Evolutionary conservation across 2,329 filamentous ascomycete species (phyloP).

Genomic region (Rhynchosporium graminicola): DNA sequence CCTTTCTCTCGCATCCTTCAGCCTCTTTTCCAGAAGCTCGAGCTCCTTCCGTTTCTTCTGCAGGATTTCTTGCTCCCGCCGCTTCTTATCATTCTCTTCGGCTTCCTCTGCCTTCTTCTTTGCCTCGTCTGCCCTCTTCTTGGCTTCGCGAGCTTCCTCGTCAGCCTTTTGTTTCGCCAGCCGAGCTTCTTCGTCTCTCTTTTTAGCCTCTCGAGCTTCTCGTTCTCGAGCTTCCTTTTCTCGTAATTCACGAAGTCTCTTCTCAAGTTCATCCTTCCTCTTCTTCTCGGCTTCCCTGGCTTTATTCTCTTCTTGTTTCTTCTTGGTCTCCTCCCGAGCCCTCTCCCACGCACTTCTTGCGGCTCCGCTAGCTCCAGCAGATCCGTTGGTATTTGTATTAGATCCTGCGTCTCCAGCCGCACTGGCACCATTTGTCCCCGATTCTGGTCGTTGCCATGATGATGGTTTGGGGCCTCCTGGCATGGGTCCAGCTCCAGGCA

Average conservation of each 20-base stretch:
- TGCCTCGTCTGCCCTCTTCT: constrained; percentile 36
- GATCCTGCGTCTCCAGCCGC: constrained; percentile 28
- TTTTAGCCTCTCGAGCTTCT: constrained; percentile 24
- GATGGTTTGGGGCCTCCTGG: constrained; percentile 29
- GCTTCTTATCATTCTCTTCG: constrained; percentile 16
- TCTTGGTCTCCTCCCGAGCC: constrained; percentile 66
- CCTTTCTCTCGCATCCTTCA: constrained; percentile 44
- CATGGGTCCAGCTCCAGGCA: constrained; percentile 21
- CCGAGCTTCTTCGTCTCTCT: constrained; percentile 16
- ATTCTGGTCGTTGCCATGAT: constrained; percentile 35
- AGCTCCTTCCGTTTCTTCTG: constrained; percentile 61
- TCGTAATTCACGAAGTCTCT: constrained; percentile 54
- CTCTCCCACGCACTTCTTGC: constrained; percentile 64
- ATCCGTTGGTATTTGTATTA: constrained; percentile 26
- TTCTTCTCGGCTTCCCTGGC: constrained; percentile 62
- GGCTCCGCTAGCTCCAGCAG: constrained; percentile 25
- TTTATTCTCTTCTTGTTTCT: constrained; percentile 67
- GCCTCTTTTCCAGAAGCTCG: constrained; percentile 42
- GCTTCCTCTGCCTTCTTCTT: constrained; percentile 30
- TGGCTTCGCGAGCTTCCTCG: constrained; percentile 16
- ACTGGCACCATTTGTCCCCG: constrained; percentile 24
- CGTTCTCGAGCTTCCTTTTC: constrained; percentile 53
- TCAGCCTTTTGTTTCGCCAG: constrained; percentile 18
- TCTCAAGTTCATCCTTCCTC: constrained; percentile 56
- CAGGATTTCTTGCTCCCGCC: constrained; percentile 58